These are phyloP conservation scores for Phytophthora melonis DNA, from an alignment of 352 stramenopile genomes.

Conservation along the genomic window DNA sequence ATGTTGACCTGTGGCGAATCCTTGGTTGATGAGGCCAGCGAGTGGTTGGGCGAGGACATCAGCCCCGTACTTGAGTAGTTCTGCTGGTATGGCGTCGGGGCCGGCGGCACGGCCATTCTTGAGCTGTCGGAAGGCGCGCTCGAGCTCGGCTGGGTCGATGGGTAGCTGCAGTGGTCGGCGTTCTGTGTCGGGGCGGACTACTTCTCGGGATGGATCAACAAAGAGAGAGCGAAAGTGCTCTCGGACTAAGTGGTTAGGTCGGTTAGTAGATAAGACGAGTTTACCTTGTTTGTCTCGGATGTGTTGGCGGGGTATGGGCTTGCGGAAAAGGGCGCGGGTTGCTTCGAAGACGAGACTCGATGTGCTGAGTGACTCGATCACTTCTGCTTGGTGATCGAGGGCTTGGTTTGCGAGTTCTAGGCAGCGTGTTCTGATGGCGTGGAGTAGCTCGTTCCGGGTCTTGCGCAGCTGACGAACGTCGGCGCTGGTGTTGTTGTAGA, in stretches of 20 bases:
- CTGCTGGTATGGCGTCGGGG: too few species aligned
- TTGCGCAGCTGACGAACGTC: neutral
- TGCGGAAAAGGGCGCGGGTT: too few species aligned
- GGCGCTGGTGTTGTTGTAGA: slow-evolving; percentile 14
- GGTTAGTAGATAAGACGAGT: neutral
- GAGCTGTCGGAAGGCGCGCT: neutral
- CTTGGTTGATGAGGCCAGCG: too few species aligned
- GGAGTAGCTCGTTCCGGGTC: slow-evolving; percentile 23
- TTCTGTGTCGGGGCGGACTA: neutral
- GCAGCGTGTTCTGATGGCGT: too few species aligned
- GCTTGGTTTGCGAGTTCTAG: too few species aligned
- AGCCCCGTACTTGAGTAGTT: too few species aligned
- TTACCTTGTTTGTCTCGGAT: neutral
- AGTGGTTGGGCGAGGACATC: too few species aligned
- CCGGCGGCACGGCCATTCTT: too few species aligned
- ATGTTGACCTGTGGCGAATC: too few species aligned
- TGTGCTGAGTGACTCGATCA: too few species aligned
- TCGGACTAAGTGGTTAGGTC: neutral
- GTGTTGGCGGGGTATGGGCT: neutral
- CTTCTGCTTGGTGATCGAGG: too few species aligned
- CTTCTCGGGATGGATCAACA: neutral
- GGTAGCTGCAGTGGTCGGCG: neutral
- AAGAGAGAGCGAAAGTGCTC: slow-evolving; percentile 1
- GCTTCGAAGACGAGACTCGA: too few species aligned
- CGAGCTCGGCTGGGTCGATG: neutral